Evolutionary conservation across 2,329 filamentous ascomycete species (phyloP).

Genomic region (Clonostachys sp.): DNA sequence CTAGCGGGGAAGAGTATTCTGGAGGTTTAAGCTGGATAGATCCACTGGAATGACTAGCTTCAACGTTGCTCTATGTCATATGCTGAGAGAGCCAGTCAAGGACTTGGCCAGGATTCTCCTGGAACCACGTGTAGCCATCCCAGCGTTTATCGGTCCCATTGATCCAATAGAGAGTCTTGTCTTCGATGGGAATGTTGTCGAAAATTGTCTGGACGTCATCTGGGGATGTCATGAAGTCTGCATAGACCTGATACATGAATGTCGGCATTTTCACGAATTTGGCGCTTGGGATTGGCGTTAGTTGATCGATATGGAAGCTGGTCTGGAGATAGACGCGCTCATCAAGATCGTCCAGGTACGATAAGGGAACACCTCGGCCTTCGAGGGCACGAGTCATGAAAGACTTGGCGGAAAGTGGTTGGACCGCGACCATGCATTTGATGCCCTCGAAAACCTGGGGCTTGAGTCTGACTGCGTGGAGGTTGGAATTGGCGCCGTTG

Average conservation of each 20-base stretch:
- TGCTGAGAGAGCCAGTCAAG: no score
- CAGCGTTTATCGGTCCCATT: conserved; percentile 2
- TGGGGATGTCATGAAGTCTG: conserved; percentile 1
- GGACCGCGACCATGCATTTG: background rate
- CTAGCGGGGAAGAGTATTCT: no score
- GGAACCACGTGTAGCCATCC: conserved; percentile 4
- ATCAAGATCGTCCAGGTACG: no score
- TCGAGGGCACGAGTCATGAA: no score
- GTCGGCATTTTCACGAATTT: conserved; percentile 3
- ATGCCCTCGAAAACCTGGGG: conserved; percentile 3
- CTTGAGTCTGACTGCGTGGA: conserved; percentile 1
- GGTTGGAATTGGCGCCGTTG: conserved; percentile 2
- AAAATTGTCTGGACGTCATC: conserved; percentile 2
- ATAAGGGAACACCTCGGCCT: no score
- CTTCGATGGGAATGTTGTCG: background rate
- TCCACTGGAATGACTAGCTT: no score
- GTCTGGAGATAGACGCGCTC: no score
- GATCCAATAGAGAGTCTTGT: conserved; percentile 2
- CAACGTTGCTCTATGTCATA: no score
- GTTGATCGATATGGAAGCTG: background rate
- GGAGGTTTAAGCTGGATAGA: no score
- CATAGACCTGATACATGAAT: conserved; percentile 2
- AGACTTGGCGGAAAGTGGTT: background rate
- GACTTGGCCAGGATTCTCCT: background rate
- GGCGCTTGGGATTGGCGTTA: conserved; percentile 1